Evolutionary conservation across 2,329 filamentous ascomycete species (phyloP), one percentile per base, ranked within the genome.

Genomic region (Lasiodiplodia gonubiensis): DNA sequence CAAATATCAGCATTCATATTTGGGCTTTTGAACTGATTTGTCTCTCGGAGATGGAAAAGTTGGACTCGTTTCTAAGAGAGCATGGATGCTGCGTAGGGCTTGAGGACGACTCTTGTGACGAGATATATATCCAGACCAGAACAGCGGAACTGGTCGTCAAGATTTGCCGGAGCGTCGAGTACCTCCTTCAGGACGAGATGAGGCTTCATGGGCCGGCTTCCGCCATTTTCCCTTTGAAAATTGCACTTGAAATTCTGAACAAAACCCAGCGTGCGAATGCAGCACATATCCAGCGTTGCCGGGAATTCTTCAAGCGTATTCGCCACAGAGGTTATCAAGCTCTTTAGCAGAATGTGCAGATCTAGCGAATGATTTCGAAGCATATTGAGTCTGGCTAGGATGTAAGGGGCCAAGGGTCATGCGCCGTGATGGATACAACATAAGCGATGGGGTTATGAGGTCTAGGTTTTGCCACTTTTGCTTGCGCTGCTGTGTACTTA

Each of bases 21-120:
- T 81, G 79, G 80, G 72, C 77, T 0, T 79, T 81, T 35, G 74
- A 72, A 51, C 74, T 80, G 6, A 73, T 81, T 2, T 81, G 79
- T 67, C 68, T 77, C 3, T 49, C 68, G 0, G 76, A 79, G 27
- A 71, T 80, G 3, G 60, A 64, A 1, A 71, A 65, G 10, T 48
- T 77, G 1, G n/a, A 16, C 8, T 37, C 21, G 10, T 16, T 30
- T 23, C 23, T 60, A 16, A 6, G n/a, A n/a, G 21, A 30, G 8
- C 18, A 23, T 4, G 54, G n/a, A 23, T 67, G 35, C 14, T 16
- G 14, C 14, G 2, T 16, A 18, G 37, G 3, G 11, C 39, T 42
- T 18, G 39, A 18, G 4, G 39, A 42, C 16, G 39, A 42, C 35
- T 35, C 37, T 30, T 35, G 5, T 8, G 64, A 18, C 18, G 5